Evolutionary conservation across 1,284 basidiomycete genomes (phyloP), one percentile per base, ranked within the genome.

Genomic region (Peniophora sp.): DNA sequence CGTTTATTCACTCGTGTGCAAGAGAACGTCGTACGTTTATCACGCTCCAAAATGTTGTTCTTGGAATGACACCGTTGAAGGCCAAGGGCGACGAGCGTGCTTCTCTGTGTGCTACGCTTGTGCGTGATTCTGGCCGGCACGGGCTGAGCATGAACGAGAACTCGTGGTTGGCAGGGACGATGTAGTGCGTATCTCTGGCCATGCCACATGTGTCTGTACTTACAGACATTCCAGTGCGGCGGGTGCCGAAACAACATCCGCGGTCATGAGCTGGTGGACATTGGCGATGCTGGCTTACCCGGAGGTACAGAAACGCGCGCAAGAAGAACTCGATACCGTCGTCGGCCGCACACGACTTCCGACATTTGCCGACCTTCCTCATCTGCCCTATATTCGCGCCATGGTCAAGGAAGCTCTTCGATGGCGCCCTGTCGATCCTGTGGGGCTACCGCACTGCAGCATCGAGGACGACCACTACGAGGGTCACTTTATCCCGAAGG

Each of bases 401-500:
- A 51, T 59, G 44, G 52, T 56, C 9, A 61, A 59, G 46, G 60
- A 61, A 39, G 49, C 53, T 14, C 44, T 59, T 22, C 58, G 59
- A 22, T 59, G 58, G 59, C 52, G 51, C n/a, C 56, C 59, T 17
- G 53, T 56, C 22, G 50, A 47, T 16, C 57, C 57, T 2, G 35
- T 58, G 3, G 57, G 57, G 23, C 35, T 58, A 2, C 55, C 60
- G 2, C 61, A 60, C 49, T 51, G 51, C 2, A 51, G 51, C 39
- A 58, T 53, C 17, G 49, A 56, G 44, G 63, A 62, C 23, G 58
- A 61, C 49, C 52, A 54, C 23, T 64, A 60, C 17, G 54, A 59
- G 16, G 62, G 62, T 3, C 57, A 58, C 43, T 56, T 58, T 35
- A 64, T 65, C 6, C 64, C 64, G 0, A 59, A 57, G 38, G 59